Base-by-base conservation (phyloP, 768 basidiomycete genomes). In the Pleurotus platypus region DNA sequence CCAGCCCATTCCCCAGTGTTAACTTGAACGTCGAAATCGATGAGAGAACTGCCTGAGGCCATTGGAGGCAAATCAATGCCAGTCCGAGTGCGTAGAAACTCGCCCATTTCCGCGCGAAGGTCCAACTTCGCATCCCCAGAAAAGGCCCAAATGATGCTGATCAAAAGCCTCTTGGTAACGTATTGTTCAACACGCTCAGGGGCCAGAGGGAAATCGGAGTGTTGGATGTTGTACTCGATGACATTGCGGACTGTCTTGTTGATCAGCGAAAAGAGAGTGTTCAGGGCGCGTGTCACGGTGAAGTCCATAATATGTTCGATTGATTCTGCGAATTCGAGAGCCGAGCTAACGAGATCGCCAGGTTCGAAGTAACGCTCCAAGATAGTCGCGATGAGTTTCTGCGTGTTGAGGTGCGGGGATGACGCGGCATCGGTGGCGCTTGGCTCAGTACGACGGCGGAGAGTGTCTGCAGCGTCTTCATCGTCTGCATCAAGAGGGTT, bases 281-380 rank as follows among this genome's bases (percentile, higher is more conserved):
- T 93, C 56, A 98, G 84, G 0, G 94, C 94, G 43, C 97, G 91
- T 7, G 89, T 92, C 35, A 73, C 69, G 1, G 96, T 97, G 75
- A 98, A 98, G 71, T 98, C 95, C 97, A 99, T 98, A 75, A 99
- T 98, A 66, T 99, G 97, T 63, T 94, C 90, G 46, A 94, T 87
- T n/a, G 84, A 80, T 49, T 84, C 85, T 0, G 94, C 93, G 63
- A 86, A 92, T 20, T 78, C 76, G 43, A 98, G 78, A 4, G 94
- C 92, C 4, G 82, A 76, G 61, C 81, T 80, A 57, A 98, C 90
- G 4, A 99, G 79, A 27, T 92, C 94, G 57, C 85, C 90, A 4
- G 85, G 82, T 3, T 77, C 82, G 67, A 98, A 96, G 77, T 89
- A 94, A 1, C 84, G 86, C 62, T 91, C 87, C 6, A 97, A 75